Percentiles rank a stretch among this genome's conserved stretches.
These are phyloP conservation scores for Pseudocercospora eumusae DNA, from an alignment of 2,329 filamentous ascomycete genomes.

Conservation along the genomic window DNA sequence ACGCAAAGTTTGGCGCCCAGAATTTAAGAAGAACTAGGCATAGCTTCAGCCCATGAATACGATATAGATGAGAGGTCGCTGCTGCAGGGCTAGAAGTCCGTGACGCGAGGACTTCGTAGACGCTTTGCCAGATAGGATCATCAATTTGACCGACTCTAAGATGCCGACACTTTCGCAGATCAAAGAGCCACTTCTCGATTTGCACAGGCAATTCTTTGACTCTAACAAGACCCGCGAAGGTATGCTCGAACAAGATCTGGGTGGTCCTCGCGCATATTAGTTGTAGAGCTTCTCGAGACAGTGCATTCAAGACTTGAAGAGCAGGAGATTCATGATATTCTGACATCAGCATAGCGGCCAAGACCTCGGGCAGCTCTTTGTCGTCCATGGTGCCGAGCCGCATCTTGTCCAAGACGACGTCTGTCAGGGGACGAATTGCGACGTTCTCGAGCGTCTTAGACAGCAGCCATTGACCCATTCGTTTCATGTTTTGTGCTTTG, in stretches of 20 bases:
- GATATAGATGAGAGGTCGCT: constrained; percentile 12
- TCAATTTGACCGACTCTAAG: background rate
- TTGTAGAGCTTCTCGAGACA: constrained; percentile 8
- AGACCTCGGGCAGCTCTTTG: constrained; percentile 13
- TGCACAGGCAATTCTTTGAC: constrained; percentile 5
- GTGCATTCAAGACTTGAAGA: constrained; percentile 19
- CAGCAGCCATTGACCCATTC: constrained; percentile 30
- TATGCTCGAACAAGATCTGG: background rate
- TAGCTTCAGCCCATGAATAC: background rate
- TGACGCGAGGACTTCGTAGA: constrained; percentile 15
- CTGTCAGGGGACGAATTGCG: constrained; percentile 1
- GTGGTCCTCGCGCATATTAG: background rate
- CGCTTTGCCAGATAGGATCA: constrained; percentile 8
- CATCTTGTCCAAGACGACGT: constrained; percentile 28
- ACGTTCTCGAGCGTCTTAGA: background rate
- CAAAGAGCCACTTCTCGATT: constrained; percentile 13
- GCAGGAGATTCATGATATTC: background rate
- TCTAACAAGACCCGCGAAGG: background rate
- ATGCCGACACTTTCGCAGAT: constrained; percentile 6
- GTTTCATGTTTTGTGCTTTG: constrained; percentile 28
- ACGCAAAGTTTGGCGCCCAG: constrained; percentile 11
- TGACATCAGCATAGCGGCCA: constrained; percentile 12
- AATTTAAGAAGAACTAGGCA: constrained; percentile 16
- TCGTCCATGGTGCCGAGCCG: constrained; percentile 22
- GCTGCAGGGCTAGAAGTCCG: constrained; percentile 9